A percentile compares a stretch with the other conserved stretches of the same genome.
Evolutionary conservation across 2,329 filamentous ascomycete genomes (phyloP).

Genomic region (Sclerotinia nivalis): DNA sequence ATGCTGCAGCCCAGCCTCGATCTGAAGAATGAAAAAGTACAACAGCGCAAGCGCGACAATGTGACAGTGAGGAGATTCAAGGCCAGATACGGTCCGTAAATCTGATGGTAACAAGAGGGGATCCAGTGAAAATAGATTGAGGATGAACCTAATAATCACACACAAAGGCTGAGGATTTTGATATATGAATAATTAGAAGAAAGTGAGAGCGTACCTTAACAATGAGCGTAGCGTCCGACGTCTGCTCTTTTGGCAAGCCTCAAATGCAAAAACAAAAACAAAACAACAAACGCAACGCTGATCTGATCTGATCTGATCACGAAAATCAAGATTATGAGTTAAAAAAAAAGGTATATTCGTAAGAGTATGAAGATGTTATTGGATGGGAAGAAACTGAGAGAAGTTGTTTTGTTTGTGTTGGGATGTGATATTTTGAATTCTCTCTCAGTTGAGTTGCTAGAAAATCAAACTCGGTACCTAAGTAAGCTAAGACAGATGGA

Average conservation of each 20-base stretch:
- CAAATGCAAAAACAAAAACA: not conserved
- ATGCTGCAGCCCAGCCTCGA: not conserved
- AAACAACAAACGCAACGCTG: not conserved
- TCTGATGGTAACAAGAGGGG: not conserved
- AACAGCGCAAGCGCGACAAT: not conserved
- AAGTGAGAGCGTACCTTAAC: not conserved
- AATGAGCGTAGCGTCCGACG: not conserved
- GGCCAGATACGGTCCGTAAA: not conserved
- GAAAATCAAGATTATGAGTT: not conserved
- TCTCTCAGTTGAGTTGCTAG: not conserved
- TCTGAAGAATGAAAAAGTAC: not conserved
- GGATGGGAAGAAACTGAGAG: not conserved
- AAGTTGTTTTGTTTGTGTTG: not conserved
- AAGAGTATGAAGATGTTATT: not conserved
- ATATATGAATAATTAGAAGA: not conserved
- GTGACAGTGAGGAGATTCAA: not conserved
- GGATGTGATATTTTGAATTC: not conserved
- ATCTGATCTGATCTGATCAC: not conserved
- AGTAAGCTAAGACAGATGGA: not conserved
- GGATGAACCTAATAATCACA: not conserved
- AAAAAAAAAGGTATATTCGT: not conserved
- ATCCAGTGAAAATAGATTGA: not conserved
- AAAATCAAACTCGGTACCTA: slow-evolving; percentile 1
- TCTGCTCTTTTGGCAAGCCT: not conserved
- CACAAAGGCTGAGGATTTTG: not conserved